Evolutionary conservation across 345 rosid species (phyloP).

Genomic region (Moricandia arvensis): DNA sequence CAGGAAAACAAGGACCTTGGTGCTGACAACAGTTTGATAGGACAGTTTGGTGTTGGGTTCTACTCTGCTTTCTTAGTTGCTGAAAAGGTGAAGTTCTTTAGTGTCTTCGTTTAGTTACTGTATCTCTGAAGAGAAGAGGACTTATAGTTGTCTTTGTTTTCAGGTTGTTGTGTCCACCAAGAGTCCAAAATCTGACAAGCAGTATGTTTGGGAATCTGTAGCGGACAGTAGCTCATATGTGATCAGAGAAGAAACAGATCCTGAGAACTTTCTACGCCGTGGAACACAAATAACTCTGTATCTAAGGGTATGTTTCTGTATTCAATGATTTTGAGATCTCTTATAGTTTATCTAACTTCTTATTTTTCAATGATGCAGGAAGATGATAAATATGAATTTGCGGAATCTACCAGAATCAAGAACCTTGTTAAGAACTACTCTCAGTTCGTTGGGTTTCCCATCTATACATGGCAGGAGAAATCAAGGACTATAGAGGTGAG

Average conservation of each 20-base stretch:
- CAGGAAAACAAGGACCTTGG: slow-evolving; percentile 94
- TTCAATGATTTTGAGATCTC: background rate
- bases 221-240: slow-evolving; percentile 90
- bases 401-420: slow-evolving; percentile 72
- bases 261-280: slow-evolving; percentile 67
- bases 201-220: slow-evolving; percentile 86
- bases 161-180: slow-evolving; percentile 93
- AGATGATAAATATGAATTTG: slow-evolving; percentile 89
- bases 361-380: slow-evolving; percentile 47
- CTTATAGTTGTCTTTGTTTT: slow-evolving; percentile 8
- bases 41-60: slow-evolving; percentile 99
- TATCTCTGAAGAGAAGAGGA: background rate
- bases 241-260: slow-evolving; percentile 83
- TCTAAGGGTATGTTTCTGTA: slow-evolving; percentile 51
- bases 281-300: slow-evolving; percentile 91
- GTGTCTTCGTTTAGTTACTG: background rate
- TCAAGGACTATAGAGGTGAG: slow-evolving; percentile 89
- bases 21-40: slow-evolving; percentile 85
- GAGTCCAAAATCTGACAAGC: slow-evolving; percentile 93
- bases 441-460: slow-evolving; percentile 95
- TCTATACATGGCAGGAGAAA: slow-evolving; percentile 78
- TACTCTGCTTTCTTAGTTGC: slow-evolving; percentile 98
- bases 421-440: slow-evolving; percentile 91
- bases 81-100: slow-evolving; percentile 57
- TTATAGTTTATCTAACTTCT: background rate